phyloP scores from a whole-genome alignment of 2,329 filamentous ascomycete species.

The Curvularia sp. region DNA sequence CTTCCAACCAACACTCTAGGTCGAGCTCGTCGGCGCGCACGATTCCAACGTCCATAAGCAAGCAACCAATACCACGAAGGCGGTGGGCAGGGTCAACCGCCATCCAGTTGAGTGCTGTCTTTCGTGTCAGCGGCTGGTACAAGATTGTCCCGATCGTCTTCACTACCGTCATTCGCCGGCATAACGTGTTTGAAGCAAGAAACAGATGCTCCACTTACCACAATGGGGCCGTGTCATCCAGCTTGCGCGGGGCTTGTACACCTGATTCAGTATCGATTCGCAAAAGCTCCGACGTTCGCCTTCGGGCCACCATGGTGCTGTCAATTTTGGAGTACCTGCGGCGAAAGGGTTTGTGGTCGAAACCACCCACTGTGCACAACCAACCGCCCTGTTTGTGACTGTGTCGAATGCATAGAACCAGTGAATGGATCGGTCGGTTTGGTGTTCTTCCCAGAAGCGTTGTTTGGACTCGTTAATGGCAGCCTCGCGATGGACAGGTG shows the following conservation, averaged over 20 bases:
- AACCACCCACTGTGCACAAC: slow-evolving; percentile 45
- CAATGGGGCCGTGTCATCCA: slow-evolving; percentile 47
- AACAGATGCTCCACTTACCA: slow-evolving; percentile 34
- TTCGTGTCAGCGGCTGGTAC: slow-evolving; percentile 18
- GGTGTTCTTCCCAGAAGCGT: slow-evolving; percentile 42
- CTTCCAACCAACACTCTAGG: slow-evolving; percentile 50
- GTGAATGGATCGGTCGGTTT: slow-evolving; percentile 35
- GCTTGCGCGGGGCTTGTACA: slow-evolving; percentile 38
- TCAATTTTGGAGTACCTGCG: slow-evolving; percentile 33
- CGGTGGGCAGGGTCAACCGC: slow-evolving; percentile 47
- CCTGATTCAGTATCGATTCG: slow-evolving; percentile 44
- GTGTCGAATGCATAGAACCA: slow-evolving; percentile 44
- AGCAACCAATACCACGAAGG: slow-evolving; percentile 45
- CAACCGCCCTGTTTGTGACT: slow-evolving; percentile 31
- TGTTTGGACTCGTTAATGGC: slow-evolving; percentile 40
- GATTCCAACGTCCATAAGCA: slow-evolving; percentile 47
- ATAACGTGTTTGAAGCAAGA: slow-evolving; percentile 8
- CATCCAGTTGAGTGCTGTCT: slow-evolving; percentile 47
- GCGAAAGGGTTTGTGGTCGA: slow-evolving; percentile 39
- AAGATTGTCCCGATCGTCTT: neutral
- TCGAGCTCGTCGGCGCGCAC: slow-evolving; percentile 43
- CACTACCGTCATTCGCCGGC: neutral
- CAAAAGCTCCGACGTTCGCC: slow-evolving; percentile 44
- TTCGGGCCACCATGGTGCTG: slow-evolving; percentile 47
- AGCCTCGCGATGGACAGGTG: slow-evolving; percentile 32